These are phyloP conservation scores for Phialophora tarda DNA, from an alignment of 2,329 filamentous ascomycete genomes.

Conservation along the genomic window DNA sequence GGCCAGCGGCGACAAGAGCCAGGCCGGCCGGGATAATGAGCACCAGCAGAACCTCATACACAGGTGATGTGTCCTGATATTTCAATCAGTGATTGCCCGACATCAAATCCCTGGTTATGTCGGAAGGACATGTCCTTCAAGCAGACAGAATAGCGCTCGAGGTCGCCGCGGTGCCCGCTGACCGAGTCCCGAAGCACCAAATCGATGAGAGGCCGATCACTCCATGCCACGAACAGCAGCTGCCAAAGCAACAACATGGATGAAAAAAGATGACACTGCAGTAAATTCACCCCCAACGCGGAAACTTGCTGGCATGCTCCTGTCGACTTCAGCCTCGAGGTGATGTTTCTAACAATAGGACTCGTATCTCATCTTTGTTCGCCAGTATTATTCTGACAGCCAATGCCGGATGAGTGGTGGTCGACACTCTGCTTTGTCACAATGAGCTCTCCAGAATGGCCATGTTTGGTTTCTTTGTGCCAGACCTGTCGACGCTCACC, in stretches of 20 bases:
- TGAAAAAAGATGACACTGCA: not conserved
- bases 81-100: not conserved
- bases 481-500: not conserved
- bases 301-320: not conserved
- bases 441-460: conserved; percentile 2
- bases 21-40: not conserved
- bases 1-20: not conserved
- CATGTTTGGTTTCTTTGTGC: conserved; percentile 15
- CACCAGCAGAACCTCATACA: not conserved
- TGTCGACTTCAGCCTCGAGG: not conserved
- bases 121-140: not conserved
- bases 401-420: not conserved
- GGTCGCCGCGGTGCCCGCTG: not conserved
- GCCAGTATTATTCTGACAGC: not conserved
- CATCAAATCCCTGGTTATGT: not conserved
- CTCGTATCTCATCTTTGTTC: conserved; percentile 4
- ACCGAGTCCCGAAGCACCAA: not conserved
- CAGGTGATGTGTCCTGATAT: not conserved
- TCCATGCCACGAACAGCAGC: not conserved
- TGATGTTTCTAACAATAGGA: not conserved
- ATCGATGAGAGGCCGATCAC: not conserved
- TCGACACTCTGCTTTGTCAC: not conserved
- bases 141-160: not conserved
- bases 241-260: not conserved
- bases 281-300: not conserved